phyloP scores from a whole-genome alignment of 75 land plant species.

The Sequoia sempervirens region DNA sequence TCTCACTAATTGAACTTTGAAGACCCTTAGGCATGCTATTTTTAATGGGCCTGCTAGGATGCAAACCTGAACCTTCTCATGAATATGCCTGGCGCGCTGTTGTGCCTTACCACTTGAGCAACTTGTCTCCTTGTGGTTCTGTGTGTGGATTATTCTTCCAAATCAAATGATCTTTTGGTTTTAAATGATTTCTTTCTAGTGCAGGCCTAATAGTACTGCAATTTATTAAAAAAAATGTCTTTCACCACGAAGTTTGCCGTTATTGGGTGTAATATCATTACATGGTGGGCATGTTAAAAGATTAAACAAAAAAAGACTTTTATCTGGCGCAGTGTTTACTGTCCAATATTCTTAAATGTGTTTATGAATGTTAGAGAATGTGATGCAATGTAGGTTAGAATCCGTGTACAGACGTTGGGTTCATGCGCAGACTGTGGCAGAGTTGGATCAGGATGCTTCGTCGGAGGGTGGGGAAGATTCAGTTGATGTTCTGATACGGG shows the following conservation, averaged over 20 bases:
- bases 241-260: background rate
- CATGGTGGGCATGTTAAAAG: background rate
- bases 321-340: background rate
- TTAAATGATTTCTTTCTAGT: background rate
- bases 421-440: conserved; percentile 14
- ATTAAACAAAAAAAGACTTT: background rate
- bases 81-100: background rate
- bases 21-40: background rate
- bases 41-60: background rate
- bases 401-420: conserved; percentile 56
- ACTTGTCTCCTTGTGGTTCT: background rate
- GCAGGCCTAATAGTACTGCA: no score
- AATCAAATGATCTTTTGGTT: background rate
- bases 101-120: background rate
- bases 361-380: background rate
- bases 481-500: conserved; percentile 28
- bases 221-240: background rate
- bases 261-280: background rate
- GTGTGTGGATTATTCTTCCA: background rate
- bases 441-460: background rate
- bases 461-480: conserved; percentile 11
- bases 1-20: background rate
- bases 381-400: conserved; percentile 42
- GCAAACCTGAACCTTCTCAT: background rate
- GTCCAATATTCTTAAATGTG: background rate